Percentiles rank a stretch among this genome's conserved stretches.
Evolutionary conservation across 1,284 basidiomycete genomes (phyloP).

Genomic region (Tylopilus microsporus): DNA sequence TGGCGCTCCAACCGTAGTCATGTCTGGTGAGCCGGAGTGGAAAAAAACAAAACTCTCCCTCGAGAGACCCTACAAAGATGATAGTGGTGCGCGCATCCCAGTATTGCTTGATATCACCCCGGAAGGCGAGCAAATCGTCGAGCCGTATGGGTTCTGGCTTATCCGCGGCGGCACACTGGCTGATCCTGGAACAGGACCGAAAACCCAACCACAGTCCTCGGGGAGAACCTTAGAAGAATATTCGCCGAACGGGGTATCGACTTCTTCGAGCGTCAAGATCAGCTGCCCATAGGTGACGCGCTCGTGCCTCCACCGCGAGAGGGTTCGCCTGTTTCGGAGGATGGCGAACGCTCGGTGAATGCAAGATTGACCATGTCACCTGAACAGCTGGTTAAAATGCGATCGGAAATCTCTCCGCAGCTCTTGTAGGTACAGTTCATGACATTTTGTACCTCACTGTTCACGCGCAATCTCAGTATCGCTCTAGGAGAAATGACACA

Average conservation of each 20-base stretch:
- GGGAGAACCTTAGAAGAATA: slow-evolving; percentile 61
- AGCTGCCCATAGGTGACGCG: slow-evolving; percentile 22
- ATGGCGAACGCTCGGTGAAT: slow-evolving; percentile 28
- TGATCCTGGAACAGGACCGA: slow-evolving; percentile 40
- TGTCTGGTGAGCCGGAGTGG: slow-evolving; percentile 45
- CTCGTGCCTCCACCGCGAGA: slow-evolving; percentile 24
- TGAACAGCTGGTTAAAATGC: slow-evolving; percentile 71
- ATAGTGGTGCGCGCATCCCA: slow-evolving; percentile 56
- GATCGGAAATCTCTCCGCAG: slow-evolving; percentile 62
- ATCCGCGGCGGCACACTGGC: slow-evolving; percentile 11
- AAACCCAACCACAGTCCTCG: slow-evolving; percentile 50
- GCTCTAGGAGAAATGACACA: slow-evolving; percentile 74
- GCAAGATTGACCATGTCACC: slow-evolving; percentile 53
- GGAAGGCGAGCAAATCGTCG: slow-evolving; percentile 64
- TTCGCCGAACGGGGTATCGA: slow-evolving; percentile 67
- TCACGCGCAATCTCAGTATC: slow-evolving; percentile 42
- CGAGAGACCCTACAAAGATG: slow-evolving; percentile 75
- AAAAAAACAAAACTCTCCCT: slow-evolving; percentile 61
- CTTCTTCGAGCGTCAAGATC: slow-evolving; percentile 61
- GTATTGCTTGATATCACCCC: slow-evolving; percentile 63
- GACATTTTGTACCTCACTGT: slow-evolving; percentile 3
- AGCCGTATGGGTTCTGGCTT: slow-evolving; percentile 49
- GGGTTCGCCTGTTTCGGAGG: slow-evolving; percentile 24
- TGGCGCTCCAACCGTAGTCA: background rate
- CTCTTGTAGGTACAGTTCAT: slow-evolving; percentile 50